phyloP scores from a whole-genome alignment of 2,329 filamentous ascomycete species.

The Cytospora piceae region DNA sequence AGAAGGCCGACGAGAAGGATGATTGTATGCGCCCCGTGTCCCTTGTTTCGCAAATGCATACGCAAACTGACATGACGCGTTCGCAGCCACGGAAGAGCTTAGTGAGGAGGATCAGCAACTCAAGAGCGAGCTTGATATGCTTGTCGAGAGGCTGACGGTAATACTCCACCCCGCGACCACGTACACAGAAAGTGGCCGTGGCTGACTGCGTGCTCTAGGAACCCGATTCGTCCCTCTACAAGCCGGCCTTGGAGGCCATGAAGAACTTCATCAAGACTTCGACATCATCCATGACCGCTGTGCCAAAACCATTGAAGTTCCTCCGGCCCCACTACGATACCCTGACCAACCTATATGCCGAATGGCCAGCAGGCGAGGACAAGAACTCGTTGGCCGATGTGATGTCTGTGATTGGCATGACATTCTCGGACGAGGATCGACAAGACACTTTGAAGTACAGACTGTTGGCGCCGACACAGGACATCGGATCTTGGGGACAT shows the following conservation, averaged over 20 bases:
- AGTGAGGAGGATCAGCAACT: constrained; percentile 98
- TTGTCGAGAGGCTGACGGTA: constrained; percentile 92
- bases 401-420: constrained; percentile 97
- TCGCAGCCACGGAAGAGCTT: constrained; percentile 74
- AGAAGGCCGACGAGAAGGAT: constrained; percentile 73
- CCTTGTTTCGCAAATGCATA: constrained; percentile 20
- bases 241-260: constrained; percentile 90
- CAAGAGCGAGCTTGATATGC: constrained; percentile 97
- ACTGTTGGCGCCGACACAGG: constrained; percentile 83
- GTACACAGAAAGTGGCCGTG: constrained; percentile 9
- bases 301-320: constrained; percentile 98
- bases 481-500: constrained; percentile 96
- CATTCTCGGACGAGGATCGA: constrained; percentile 93
- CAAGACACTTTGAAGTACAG: constrained; percentile 97
- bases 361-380: constrained; percentile 82
- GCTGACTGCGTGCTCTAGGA: constrained; percentile 60
- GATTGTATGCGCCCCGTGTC: constrained; percentile 45
- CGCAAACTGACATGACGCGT: constrained; percentile 43
- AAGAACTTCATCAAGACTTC: constrained; percentile 99
- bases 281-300: constrained; percentile 98
- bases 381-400: constrained; percentile 93
- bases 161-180: constrained; percentile 10
- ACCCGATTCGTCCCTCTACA: constrained; percentile 84
- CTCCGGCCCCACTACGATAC: constrained; percentile 94
- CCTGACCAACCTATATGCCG: constrained; percentile 83